Evolutionary conservation across 1,139 yeast species (phyloP).

Genomic region (Geotrichum histeridarum): DNA sequence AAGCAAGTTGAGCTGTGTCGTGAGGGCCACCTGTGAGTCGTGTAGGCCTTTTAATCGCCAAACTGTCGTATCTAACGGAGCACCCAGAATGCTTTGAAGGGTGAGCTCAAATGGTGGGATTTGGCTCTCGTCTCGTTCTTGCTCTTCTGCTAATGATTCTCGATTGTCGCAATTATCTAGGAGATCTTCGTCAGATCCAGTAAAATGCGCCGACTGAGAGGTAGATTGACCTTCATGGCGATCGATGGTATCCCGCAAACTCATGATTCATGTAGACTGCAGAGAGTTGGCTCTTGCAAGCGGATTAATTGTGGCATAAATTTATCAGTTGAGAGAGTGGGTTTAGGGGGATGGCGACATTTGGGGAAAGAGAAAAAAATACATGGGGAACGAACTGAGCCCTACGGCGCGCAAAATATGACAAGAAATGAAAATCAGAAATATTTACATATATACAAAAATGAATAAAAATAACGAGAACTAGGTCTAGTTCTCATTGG

Average conservation of each 20-base stretch:
- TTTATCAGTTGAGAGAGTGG: background rate
- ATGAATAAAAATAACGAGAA: background rate
- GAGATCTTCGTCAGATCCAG: too few relatives aligned
- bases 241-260: too few relatives aligned
- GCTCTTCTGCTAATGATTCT: background rate
- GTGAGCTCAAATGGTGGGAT: conserved; percentile 25
- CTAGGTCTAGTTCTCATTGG: background rate
- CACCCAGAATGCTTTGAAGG: conserved; percentile 26
- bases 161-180: background rate
- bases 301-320: background rate
- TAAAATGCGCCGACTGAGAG: too few relatives aligned
- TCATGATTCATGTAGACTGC: too few relatives aligned
- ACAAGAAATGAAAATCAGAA: background rate
- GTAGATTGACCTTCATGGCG: too few relatives aligned
- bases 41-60: conserved; percentile 29
- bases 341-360: too few relatives aligned
- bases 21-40: conserved; percentile 30
- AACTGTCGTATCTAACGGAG: conserved; percentile 30
- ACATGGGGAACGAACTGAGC: too few relatives aligned
- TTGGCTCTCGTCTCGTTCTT: background rate
- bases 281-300: too few relatives aligned
- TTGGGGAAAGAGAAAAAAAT: background rate
- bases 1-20: conserved; percentile 27
- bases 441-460: background rate
- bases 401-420: too few relatives aligned